A percentile compares a stretch with the other conserved stretches of the same genome.
These are phyloP conservation scores for Boletus subcaerulescens DNA, from an alignment of 768 basidiomycete genomes.

Conservation along the genomic window DNA sequence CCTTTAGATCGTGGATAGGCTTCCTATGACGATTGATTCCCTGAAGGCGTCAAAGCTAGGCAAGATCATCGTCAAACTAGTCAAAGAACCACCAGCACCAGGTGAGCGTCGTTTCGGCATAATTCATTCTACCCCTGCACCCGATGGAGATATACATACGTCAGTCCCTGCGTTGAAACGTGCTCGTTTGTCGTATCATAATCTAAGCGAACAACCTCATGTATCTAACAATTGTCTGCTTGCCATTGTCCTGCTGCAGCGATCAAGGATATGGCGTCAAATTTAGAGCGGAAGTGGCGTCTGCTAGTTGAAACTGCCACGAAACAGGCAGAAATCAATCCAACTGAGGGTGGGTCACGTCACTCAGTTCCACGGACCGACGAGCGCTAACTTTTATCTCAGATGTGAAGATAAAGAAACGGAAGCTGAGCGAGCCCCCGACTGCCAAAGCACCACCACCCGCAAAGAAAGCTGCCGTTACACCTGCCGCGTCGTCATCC, in stretches of 20 bases:
- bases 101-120: constrained; percentile 57
- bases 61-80: constrained; percentile 72
- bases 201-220: constrained; percentile 36
- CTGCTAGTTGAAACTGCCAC: constrained; percentile 53
- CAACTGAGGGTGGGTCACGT: constrained; percentile 72
- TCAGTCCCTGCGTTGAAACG: constrained; percentile 27
- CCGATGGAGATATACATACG: constrained; percentile 31
- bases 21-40: constrained; percentile 69
- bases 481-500: constrained; percentile 19
- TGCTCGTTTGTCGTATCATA: constrained; percentile 32
- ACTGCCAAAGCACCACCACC: constrained; percentile 51
- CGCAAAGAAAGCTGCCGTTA: constrained; percentile 62
- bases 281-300: constrained; percentile 84
- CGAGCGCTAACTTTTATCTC: constrained; percentile 22
- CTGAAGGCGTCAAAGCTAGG: constrained; percentile 74
- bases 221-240: constrained; percentile 66
- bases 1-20: constrained; percentile 70
- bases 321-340: constrained; percentile 42
- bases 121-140: constrained; percentile 16
- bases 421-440: constrained; percentile 59
- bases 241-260: constrained; percentile 52
- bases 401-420: constrained; percentile 70
- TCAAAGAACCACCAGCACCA: constrained; percentile 70
- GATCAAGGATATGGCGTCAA: constrained; percentile 91
- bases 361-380: constrained; percentile 34